These are phyloP conservation scores for Hemileccinum rubropunctum DNA, from an alignment of 768 basidiomycete species.

Conservation along the genomic window DNA sequence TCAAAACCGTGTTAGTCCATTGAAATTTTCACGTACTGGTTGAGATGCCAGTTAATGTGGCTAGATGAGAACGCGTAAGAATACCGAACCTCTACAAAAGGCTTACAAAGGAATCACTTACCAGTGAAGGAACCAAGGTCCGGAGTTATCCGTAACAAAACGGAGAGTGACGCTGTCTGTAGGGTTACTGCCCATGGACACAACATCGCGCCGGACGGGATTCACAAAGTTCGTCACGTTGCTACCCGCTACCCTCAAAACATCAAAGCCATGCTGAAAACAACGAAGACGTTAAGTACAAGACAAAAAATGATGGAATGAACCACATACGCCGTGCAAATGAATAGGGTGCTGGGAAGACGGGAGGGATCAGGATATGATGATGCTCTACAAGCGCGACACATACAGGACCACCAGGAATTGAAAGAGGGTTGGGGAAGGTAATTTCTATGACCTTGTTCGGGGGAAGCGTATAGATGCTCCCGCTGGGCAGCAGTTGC, in stretches of 20 bases:
- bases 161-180: constrained; percentile 51
- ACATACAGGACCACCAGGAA: constrained; percentile 30
- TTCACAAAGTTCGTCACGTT: constrained; percentile 33
- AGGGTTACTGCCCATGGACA: constrained; percentile 23
- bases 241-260: constrained; percentile 32
- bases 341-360: constrained; percentile 37
- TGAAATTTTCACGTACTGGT: constrained; percentile 14
- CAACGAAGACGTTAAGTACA: not conserved
- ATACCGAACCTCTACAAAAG: too few species aligned
- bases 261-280: constrained; percentile 35
- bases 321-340: constrained; percentile 38
- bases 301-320: not conserved
- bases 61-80: constrained; percentile 10
- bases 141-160: constrained; percentile 64
- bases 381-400: not conserved
- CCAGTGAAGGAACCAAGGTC: constrained; percentile 56
- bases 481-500: constrained; percentile 49
- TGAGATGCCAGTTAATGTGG: constrained; percentile 32
- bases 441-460: constrained; percentile 47
- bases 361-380: constrained; percentile 1
- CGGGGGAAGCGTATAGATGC: constrained; percentile 43
- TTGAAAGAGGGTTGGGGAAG: constrained; percentile 35
- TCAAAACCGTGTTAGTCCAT: not conserved
- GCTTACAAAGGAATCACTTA: constrained; percentile 5
- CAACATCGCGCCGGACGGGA: constrained; percentile 36